Evolutionary conservation across 495 filamentous ascomycete species (phyloP).

Genomic region (Penicillium ochrochloron): DNA sequence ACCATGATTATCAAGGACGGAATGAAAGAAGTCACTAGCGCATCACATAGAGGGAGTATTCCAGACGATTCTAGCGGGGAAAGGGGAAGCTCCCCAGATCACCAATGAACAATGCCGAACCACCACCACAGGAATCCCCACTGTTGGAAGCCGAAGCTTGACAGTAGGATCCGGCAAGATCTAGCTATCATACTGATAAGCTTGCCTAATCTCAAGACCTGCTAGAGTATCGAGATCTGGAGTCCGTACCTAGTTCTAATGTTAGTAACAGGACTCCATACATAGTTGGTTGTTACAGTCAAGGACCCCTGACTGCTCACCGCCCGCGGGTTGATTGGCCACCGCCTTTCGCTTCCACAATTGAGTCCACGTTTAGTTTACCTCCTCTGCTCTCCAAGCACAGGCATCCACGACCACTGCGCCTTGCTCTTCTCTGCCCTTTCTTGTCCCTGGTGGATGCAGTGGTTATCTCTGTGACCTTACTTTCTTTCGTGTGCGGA

Average conservation of each 20-base stretch:
- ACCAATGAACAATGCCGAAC: constrained; percentile 1
- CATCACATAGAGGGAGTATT: constrained; percentile 21
- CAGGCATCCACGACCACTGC: constrained; percentile 32
- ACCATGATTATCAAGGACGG: not conserved
- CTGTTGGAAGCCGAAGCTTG: not conserved
- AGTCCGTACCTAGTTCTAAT: not conserved
- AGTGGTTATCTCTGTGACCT: constrained; percentile 43
- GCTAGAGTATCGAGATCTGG: not conserved
- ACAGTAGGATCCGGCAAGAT: not conserved
- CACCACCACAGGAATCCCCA: constrained; percentile 8
- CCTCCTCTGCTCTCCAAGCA: constrained; percentile 26
- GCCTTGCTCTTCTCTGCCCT: constrained; percentile 29
- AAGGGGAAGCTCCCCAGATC: constrained; percentile 12
- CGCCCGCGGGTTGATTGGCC: constrained; percentile 48
- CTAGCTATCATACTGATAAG: not conserved
- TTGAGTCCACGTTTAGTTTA: constrained; percentile 53
- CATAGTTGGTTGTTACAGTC: not conserved
- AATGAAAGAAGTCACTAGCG: constrained; percentile 7
- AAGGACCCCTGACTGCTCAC: constrained; percentile 35
- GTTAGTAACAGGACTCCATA: not conserved
- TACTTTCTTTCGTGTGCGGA: constrained; percentile 43
- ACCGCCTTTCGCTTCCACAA: constrained; percentile 46
- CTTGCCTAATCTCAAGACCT: too few species aligned
- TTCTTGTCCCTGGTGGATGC: constrained; percentile 43
- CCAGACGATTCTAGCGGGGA: constrained; percentile 37